A percentile compares a stretch with the other conserved stretches of the same genome.
Conservation (phyloP, 164 flowering plant species). For the Chimonanthus salicifolius region DNA sequence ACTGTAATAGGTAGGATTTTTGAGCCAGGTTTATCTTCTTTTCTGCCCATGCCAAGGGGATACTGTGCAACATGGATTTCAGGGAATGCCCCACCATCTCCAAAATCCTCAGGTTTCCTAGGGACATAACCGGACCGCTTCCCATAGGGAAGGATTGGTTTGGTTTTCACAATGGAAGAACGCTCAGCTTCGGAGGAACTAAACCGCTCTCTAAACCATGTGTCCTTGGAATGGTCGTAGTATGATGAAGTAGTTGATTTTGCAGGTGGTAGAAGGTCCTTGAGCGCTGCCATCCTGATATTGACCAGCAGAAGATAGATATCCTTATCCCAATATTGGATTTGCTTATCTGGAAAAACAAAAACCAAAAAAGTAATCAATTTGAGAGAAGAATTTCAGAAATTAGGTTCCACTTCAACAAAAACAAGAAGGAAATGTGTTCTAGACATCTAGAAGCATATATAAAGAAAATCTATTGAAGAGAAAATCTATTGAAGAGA, state of each 20-base stretch:
- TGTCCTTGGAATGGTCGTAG: constrained; percentile 79
- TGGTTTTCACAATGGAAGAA: constrained; percentile 22
- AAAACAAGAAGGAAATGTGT: no score
- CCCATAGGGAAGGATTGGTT: constrained; percentile 57
- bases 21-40: constrained; percentile 41
- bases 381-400: no score
- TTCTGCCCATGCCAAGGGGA: constrained; percentile 88
- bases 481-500: no score
- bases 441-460: no score
- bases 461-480: no score
- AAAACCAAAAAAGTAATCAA: no score
- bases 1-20: constrained; percentile 74
- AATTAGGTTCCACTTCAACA: no score
- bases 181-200: constrained; percentile 39
- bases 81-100: constrained; percentile 94
- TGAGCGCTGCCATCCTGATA: constrained; percentile 49
- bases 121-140: constrained; percentile 73
- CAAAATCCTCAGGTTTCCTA: constrained; percentile 72
- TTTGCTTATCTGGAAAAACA: no score
- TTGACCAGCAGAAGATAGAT: background rate
- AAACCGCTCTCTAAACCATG: constrained; percentile 78
- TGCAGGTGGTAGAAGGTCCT: constrained; percentile 59
- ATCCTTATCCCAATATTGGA: no score
- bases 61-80: constrained; percentile 90
- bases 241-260: constrained; percentile 39